These are phyloP conservation scores for Gardenia jasminoides DNA, from an alignment of 257 asterid species.

Conservation along the genomic window DNA sequence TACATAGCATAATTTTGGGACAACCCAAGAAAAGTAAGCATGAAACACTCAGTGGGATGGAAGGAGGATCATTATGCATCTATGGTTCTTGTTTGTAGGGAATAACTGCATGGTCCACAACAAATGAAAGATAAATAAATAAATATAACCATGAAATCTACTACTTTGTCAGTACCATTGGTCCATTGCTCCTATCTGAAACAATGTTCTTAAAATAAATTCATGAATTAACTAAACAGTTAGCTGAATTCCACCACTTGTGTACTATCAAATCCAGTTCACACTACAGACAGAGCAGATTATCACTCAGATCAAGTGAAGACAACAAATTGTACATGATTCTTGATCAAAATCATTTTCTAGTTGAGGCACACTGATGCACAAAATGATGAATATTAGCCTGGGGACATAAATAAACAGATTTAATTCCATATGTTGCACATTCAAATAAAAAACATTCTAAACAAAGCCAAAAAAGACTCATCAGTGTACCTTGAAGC, in stretches of 20 bases:
- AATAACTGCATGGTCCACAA: not conserved
- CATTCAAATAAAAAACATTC: not conserved
- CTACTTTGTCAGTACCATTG: not conserved
- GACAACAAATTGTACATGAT: not conserved
- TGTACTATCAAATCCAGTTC: not conserved
- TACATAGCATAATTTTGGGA: too few species aligned
- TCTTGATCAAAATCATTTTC: not conserved
- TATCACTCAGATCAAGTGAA: not conserved
- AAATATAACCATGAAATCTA: not conserved
- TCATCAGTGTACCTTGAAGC: constrained; percentile 56
- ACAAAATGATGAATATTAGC: not conserved
- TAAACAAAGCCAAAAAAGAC: not conserved
- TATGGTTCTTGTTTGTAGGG: not conserved
- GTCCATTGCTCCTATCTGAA: not conserved
- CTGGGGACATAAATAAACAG: not conserved
- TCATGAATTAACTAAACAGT: not conserved
- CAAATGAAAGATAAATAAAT: not conserved
- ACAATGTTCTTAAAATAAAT: not conserved
- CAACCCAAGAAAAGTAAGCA: too few species aligned
- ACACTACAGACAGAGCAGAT: not conserved
- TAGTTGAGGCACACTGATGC: not conserved
- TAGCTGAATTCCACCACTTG: not conserved
- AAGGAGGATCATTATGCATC: not conserved
- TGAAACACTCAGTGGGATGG: too few species aligned
- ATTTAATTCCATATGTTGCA: not conserved